Evolutionary conservation across 2,329 filamentous ascomycete species (phyloP), one percentile per base, ranked within the genome.

Genomic region (Rhytidhysteron rufulum): DNA sequence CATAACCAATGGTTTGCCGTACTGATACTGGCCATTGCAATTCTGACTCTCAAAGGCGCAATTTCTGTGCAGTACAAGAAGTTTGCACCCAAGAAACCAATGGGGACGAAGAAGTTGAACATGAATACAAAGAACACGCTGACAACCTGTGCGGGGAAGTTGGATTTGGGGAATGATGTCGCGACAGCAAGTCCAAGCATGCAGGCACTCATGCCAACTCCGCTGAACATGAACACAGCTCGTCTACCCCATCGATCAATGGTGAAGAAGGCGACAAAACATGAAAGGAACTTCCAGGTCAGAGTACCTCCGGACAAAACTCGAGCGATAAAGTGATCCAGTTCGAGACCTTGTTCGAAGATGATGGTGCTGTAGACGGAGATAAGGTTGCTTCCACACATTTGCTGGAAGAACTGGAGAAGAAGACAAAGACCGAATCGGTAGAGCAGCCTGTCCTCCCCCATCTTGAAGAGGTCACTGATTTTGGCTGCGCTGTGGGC

Each of bases 21-120:
- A 0, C 73, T 75, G 30, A 81, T 73, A 24, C 73, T 72, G 2
- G 74, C 72, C 70, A 81, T 79, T 16, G 74, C 69, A 43, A 76
- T 73, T 16, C 75, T 65, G 20, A 78, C 57, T 9, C 70, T 62
- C 13, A 74, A 63, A 1, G 78, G 77, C 0, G 77, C 75, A 15
- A 80, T 66, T 51, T 81, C 78, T 1, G 77, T 73, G 42, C 75
- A 77, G 59, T 81, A 82, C 16, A 81, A 64, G 62, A 80, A 81
- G 49, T 78, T 80, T 22, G 76, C 71, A 1, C 78, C 78, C 0
- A 79, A 66, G 62, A 79, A 80, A 0, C 77, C 78, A 41, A 80
- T 74, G 0, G 75, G 76, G 32, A 79, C 74, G 59, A 81, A 80
- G 49, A 74, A 77, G 59, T 80, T 77, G 65, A 78, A 82, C 34